A percentile compares a stretch with the other conserved stretches of the same genome.
Evolutionary conservation across 2,329 filamentous ascomycete genomes (phyloP).

Genomic region (Monosporascus sp.): DNA sequence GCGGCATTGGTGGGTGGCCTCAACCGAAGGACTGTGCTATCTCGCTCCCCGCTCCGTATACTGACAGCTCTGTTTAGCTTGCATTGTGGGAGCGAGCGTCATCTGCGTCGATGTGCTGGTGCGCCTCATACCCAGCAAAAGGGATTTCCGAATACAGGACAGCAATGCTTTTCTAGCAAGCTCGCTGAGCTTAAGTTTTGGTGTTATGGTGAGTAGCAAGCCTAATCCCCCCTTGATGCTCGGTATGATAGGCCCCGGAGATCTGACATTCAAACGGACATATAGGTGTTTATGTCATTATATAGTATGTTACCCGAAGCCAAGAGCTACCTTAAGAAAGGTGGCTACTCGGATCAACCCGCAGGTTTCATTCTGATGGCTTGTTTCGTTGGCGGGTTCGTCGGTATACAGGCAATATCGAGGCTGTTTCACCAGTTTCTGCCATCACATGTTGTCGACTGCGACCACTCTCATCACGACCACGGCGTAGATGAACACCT

Average conservation of each 20-base stretch:
- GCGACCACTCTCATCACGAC: conserved; percentile 67
- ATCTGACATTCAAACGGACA: background rate
- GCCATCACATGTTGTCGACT: conserved; percentile 75
- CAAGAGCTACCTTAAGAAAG: conserved; percentile 67
- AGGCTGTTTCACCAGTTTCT: conserved; percentile 67
- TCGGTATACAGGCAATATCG: conserved; percentile 71
- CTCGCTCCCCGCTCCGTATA: conserved; percentile 1
- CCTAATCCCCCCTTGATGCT: conserved; percentile 2
- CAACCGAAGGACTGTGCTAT: conserved; percentile 1
- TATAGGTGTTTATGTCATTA: conserved; percentile 80
- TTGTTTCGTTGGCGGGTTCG: conserved; percentile 66
- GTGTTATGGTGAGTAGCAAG: conserved; percentile 93
- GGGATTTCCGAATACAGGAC: conserved; percentile 79
- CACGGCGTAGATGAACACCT: conserved; percentile 28
- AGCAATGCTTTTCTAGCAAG: conserved; percentile 83
- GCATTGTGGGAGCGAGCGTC: conserved; percentile 71
- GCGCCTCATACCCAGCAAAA: conserved; percentile 65
- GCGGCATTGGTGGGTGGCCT: conserved; percentile 56
- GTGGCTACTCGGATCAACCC: conserved; percentile 58
- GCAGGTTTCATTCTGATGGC: conserved; percentile 66
- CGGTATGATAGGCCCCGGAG: background rate
- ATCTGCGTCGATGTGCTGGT: conserved; percentile 82
- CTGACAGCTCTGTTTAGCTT: conserved; percentile 37
- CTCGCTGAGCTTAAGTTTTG: conserved; percentile 88
- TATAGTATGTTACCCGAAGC: conserved; percentile 92